Conservation (phyloP, 768 basidiomycete species). For the Suillus spraguei region DNA sequence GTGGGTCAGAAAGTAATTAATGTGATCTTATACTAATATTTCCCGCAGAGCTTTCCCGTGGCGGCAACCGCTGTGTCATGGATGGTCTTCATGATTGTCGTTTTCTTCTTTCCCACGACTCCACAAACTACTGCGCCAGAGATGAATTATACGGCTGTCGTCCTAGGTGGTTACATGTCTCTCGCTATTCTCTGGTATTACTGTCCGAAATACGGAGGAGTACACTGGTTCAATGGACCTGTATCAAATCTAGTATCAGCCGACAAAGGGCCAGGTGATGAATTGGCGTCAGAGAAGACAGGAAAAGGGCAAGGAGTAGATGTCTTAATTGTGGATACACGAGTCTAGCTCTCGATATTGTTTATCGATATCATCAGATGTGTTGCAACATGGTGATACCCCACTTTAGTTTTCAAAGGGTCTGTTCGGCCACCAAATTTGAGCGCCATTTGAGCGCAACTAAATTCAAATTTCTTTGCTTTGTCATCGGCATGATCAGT, state of each 20-base stretch:
- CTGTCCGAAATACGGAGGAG: constrained; percentile 28
- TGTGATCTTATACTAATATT: background rate
- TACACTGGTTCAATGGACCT: constrained; percentile 33
- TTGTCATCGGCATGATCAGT: too few species aligned
- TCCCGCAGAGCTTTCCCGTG: constrained; percentile 30
- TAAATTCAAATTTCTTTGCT: too few species aligned
- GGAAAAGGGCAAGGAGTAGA: background rate
- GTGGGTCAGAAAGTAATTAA: background rate
- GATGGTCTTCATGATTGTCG: constrained; percentile 40
- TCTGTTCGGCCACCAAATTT: too few species aligned
- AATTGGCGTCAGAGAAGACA: background rate
- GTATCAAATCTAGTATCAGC: constrained; percentile 17
- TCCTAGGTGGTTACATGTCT: constrained; percentile 36
- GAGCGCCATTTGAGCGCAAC: too few species aligned
- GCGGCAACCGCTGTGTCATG: constrained; percentile 35
- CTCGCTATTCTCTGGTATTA: constrained; percentile 28
- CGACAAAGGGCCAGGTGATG: background rate
- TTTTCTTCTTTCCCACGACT: constrained; percentile 36
- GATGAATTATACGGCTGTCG: constrained; percentile 43
- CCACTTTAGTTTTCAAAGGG: too few species aligned
- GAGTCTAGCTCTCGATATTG: background rate
- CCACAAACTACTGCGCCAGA: constrained; percentile 29
- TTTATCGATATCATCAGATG: background rate
- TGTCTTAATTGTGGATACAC: background rate
- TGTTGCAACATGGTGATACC: background rate